Conservation (phyloP, 176 grass and related monocot genomes). For the Luzula sylvatica region DNA sequence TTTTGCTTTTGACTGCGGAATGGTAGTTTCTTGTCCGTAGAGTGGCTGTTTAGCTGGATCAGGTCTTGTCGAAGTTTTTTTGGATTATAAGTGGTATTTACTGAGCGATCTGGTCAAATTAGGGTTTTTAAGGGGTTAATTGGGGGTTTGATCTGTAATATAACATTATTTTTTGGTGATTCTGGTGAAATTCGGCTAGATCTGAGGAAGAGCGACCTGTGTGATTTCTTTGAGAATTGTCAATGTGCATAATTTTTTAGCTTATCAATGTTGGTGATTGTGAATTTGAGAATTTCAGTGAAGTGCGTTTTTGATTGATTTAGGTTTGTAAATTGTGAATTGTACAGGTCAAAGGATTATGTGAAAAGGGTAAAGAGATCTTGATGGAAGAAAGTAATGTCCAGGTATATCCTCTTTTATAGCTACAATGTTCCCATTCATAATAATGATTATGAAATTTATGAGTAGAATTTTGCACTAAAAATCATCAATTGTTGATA, state of each 20-base stretch:
- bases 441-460: constrained; percentile 4
- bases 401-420: constrained; percentile 21
- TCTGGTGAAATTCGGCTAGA: constrained; percentile 2
- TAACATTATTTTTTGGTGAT: background rate
- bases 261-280: background rate
- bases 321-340: background rate
- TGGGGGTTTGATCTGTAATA: background rate
- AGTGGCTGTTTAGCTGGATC: background rate
- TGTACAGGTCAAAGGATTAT: constrained; percentile 36
- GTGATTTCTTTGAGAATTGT: background rate
- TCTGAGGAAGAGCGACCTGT: constrained; percentile 4
- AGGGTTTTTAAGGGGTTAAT: background rate
- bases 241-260: background rate
- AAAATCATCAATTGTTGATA: background rate
- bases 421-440: background rate
- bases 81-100: background rate
- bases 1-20: background rate
- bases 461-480: constrained; percentile 7
- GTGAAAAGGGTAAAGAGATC: constrained; percentile 48
- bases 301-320: no score
- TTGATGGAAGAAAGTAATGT: constrained; percentile 57
- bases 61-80: background rate
- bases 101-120: background rate
- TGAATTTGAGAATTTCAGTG: background rate
- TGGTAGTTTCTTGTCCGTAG: no score